These are phyloP conservation scores for Mortierella sp. DNA, from an alignment of 371 early-diverging fungal species.

Conservation along the genomic window DNA sequence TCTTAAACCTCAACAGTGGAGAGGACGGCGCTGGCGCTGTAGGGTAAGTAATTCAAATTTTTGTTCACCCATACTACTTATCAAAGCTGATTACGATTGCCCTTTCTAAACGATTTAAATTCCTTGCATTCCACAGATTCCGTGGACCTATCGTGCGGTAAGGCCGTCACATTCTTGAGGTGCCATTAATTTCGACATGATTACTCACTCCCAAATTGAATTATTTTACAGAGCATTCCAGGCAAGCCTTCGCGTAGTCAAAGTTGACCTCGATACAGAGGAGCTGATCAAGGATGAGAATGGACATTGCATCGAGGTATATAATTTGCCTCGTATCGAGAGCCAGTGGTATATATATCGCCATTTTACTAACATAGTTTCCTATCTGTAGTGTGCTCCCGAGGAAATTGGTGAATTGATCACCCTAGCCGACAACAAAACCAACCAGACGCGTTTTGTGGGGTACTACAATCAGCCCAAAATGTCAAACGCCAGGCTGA, in stretches of 20 bases:
- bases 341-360: no score
- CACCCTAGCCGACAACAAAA: slow-evolving; percentile 39
- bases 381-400: slow-evolving; percentile 17
- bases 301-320: slow-evolving; percentile 41
- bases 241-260: not conserved
- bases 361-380: not conserved
- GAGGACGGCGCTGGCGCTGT: slow-evolving; percentile 5
- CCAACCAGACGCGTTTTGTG: slow-evolving; percentile 19
- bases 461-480: slow-evolving; percentile 52
- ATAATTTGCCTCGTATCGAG: not conserved
- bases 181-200: no score
- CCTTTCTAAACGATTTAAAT: not conserved
- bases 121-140: not conserved
- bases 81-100: not conserved
- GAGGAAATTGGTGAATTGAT: slow-evolving; percentile 52
- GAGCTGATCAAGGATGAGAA: slow-evolving; percentile 48
- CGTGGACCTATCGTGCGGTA: not conserved
- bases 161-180: not conserved
- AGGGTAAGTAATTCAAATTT: slow-evolving; percentile 1
- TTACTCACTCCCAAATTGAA: not conserved
- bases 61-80: no score
- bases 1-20: not conserved
- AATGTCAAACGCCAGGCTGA: slow-evolving; percentile 33
- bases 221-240: not conserved
- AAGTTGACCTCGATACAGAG: slow-evolving; percentile 41